These are phyloP conservation scores for Zea mays DNA, from an alignment of 176 grass and related monocot species.

Conservation along the genomic window Zm-B73-REFERENCE-NAM-5.0 NC_050102.1:183232501-183233000, in stretches of 20 bases:
- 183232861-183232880: conserved; percentile 23
- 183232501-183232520: conserved; percentile 80
- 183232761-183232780: background rate
- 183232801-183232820: conserved; percentile 47
- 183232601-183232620: conserved; percentile 86
- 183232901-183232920: conserved; percentile 13
- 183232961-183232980: conserved; percentile 34
- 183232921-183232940: background rate
- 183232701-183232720: conserved; percentile 3
- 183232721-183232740: background rate
- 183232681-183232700: conserved; percentile 70
- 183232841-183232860: conserved; percentile 63
- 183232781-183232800: background rate
- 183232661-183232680: conserved; percentile 88
- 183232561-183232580: conserved; percentile 67
- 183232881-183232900: background rate
- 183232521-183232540: conserved; percentile 81
- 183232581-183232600: conserved; percentile 97
- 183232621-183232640: conserved; percentile 79
- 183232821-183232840: conserved; percentile 54
- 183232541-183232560: conserved; percentile 62
- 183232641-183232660: conserved; percentile 73
- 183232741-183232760: background rate
- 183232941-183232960: conserved; percentile 32
- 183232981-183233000: too few relatives aligned